phyloP scores from a whole-genome alignment of 2,329 filamentous ascomycete species.

The Nigrospora oryzae region DNA sequence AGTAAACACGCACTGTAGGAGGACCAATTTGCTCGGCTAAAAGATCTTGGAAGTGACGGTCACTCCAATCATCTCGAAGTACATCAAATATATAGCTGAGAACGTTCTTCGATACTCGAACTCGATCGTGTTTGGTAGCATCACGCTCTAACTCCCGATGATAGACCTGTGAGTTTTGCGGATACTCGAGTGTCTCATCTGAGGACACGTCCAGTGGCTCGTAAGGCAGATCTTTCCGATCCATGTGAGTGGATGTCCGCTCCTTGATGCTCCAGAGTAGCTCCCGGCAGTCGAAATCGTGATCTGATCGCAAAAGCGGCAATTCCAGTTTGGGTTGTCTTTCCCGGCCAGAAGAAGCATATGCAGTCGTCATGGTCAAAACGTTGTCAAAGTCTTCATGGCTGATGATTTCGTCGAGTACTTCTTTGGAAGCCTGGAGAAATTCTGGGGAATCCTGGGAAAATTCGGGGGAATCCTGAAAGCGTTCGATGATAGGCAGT shows the following conservation, averaged over 20 bases:
- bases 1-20: slow-evolving; percentile 7
- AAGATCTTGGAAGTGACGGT: too few species aligned
- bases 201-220: slow-evolving; percentile 13
- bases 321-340: slow-evolving; percentile 12
- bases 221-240: slow-evolving; percentile 11
- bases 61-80: slow-evolving; percentile 4
- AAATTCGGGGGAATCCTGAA: too few species aligned
- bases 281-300: slow-evolving; percentile 16
- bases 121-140: slow-evolving; percentile 9
- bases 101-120: slow-evolving; percentile 12
- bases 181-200: slow-evolving; percentile 17
- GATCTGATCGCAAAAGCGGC: slow-evolving; percentile 15
- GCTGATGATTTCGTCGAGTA: too few species aligned
- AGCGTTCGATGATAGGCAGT: too few species aligned
- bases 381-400: too few species aligned
- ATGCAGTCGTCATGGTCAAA: too few species aligned
- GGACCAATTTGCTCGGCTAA: neutral
- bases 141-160: slow-evolving; percentile 3
- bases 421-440: too few species aligned
- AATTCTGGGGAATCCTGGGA: too few species aligned
- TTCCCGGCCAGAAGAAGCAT: too few species aligned
- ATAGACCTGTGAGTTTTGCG: slow-evolving; percentile 7
- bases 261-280: slow-evolving; percentile 8
- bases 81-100: slow-evolving; percentile 9
- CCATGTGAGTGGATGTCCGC: slow-evolving; percentile 7